Base-by-base conservation (phyloP, 139 green algal species). In the Diplosphaera chodatii region DNA sequence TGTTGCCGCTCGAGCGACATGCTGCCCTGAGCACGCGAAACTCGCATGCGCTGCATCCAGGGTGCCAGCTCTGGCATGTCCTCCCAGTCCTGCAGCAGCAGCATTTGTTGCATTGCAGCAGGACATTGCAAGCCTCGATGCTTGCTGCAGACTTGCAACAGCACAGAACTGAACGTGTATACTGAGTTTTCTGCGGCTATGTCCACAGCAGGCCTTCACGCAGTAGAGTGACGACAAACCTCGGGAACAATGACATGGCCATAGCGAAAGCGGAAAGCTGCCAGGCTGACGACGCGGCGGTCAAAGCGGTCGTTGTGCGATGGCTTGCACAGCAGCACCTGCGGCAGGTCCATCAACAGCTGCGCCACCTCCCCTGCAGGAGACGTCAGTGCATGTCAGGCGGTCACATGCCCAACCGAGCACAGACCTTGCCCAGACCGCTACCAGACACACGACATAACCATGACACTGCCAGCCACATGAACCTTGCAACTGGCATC, bases 301-400 rank as follows among this genome's bases (percentile, higher is more conserved):
- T 90, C 84, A 81, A 84, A 90, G 5, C 84, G 68, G 64, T 90
- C 85, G 41, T 82, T 79, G 32, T 48, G 71, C 27, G 67, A 82
- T 27, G 85, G 83, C 74, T 90, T 90, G 77, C 84, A 90, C 25
- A 87, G 81, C 80, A 90, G 81, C 41, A 90, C 70, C 59, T 82
- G 40, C 4, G 85, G 85, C 28, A 74, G 65, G 31, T 55, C 62
- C 1, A 68, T 29, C 33, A 88, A 77, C 25, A 87, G 70, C 33
- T 74, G 69, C 4, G 73, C 83, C 10, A 88, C 40, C 30, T 55
- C 64, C 15, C 81, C 80, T 83, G 80, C 71, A 64, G 3, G 16
- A 37, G 1, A 18, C 3, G 30, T 10, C 55, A 30, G 22, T 4
- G 16, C 55, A 23, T 10, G 33, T 32, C 28, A n/a, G n/a, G n/a